Evolutionary conservation across 768 basidiomycete genomes (phyloP).

Genomic region (Austroboletus festivus): DNA sequence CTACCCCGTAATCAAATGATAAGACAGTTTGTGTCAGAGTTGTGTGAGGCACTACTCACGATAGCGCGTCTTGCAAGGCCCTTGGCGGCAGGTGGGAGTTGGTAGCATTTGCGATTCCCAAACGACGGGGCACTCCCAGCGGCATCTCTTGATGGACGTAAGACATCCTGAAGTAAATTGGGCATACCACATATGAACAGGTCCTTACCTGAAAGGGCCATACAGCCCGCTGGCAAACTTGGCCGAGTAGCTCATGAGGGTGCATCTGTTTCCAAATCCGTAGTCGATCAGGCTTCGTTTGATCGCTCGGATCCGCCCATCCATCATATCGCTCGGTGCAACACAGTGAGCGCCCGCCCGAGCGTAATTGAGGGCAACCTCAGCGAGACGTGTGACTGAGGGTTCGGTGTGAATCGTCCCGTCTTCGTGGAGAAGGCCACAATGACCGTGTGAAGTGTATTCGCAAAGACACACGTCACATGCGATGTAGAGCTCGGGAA

Average conservation of each 20-base stretch:
- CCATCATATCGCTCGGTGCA: conserved; percentile 99
- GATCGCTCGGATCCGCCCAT: conserved; percentile 87
- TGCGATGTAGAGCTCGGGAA: conserved; percentile 84
- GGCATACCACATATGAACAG: neutral
- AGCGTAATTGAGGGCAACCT: conserved; percentile 92
- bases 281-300: conserved; percentile 81
- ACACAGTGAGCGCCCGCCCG: conserved; percentile 96
- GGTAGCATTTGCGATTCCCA: conserved; percentile 97
- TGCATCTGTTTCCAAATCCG: conserved; percentile 83
- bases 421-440: conserved; percentile 73
- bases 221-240: conserved; percentile 96
- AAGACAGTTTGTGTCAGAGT: no score
- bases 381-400: conserved; percentile 83
- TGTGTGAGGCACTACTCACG: conserved; percentile 45
- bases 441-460: conserved; percentile 98
- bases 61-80: conserved; percentile 93
- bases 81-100: conserved; percentile 84
- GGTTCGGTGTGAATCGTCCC: conserved; percentile 74
- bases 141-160: conserved; percentile 65
- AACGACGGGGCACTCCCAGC: conserved; percentile 94
- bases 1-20: conserved; percentile 38
- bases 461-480: conserved; percentile 99
- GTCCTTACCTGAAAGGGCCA: conserved; percentile 85
- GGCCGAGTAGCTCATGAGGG: conserved; percentile 95
- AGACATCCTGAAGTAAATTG: neutral